Conservation (phyloP, 2,329 filamentous ascomycete genomes). For the Ophiostoma triangulosporum region DNA sequence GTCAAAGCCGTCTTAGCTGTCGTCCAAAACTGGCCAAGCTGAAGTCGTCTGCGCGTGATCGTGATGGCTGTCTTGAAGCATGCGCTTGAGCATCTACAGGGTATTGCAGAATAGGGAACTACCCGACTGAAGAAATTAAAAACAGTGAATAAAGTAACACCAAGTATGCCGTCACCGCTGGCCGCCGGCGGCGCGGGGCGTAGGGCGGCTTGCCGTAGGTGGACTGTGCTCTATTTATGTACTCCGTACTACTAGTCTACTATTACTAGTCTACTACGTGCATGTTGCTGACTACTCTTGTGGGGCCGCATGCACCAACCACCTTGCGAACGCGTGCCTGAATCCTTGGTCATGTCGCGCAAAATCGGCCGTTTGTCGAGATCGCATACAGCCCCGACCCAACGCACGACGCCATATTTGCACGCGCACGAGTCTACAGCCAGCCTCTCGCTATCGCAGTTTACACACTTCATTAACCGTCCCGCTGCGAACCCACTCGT, state of each 20-base stretch:
- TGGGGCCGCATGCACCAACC: background rate
- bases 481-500: background rate
- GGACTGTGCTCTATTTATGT: background rate
- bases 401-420: background rate
- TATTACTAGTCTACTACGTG: background rate
- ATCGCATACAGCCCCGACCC: background rate
- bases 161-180: background rate
- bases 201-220: background rate
- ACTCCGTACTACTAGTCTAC: background rate
- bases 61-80: too few relatives aligned
- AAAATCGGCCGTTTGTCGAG: background rate
- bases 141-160: too few relatives aligned
- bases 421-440: too few relatives aligned
- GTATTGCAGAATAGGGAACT: background rate
- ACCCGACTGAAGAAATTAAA: too few relatives aligned
- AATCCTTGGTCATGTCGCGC: background rate
- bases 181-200: slow-evolving; percentile 1
- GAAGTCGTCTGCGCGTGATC: too few relatives aligned
- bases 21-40: too few relatives aligned
- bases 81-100: too few relatives aligned
- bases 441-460: too few relatives aligned
- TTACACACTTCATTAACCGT: too few relatives aligned
- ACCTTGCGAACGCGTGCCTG: background rate
- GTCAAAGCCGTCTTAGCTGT: too few relatives aligned
- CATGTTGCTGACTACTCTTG: background rate